These are phyloP conservation scores for Sporothrix euskadiensis DNA, from an alignment of 2,329 filamentous ascomycete genomes.

Conservation along the genomic window DNA sequence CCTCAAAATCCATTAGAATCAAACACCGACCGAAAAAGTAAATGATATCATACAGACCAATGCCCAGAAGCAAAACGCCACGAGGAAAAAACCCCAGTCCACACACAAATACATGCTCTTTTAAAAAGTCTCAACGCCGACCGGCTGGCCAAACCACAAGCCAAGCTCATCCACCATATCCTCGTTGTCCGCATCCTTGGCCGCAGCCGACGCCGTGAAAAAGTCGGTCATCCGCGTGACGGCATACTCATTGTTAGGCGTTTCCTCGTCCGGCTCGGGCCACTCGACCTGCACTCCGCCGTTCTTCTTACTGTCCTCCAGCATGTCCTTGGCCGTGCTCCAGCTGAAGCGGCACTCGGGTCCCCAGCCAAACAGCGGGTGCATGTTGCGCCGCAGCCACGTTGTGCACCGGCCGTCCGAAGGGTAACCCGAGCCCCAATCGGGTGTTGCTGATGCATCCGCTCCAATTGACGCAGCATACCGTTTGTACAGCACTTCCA, in stretches of 20 bases:
- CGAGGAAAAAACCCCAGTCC: not conserved
- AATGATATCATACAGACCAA: conserved; percentile 1
- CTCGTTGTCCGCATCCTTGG: conserved; percentile 53
- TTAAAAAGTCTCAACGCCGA: conserved; percentile 69
- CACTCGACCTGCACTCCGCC: conserved; percentile 75
- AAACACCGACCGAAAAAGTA: not conserved
- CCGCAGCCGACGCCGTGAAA: conserved; percentile 49
- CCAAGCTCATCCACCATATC: conserved; percentile 65
- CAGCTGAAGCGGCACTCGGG: conserved; percentile 92
- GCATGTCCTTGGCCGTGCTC: conserved; percentile 90
- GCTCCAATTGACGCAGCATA: conserved; percentile 40
- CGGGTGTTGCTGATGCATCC: conserved; percentile 31
- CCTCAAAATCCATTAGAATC: not conserved
- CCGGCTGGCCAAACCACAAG: conserved; percentile 78
- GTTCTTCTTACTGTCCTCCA: conserved; percentile 58
- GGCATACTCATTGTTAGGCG: conserved; percentile 63
- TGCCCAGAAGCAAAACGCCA: not conserved
- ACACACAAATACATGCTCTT: not conserved
- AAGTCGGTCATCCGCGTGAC: conserved; percentile 74
- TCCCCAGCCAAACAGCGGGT: conserved; percentile 94
- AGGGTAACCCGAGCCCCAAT: conserved; percentile 93
- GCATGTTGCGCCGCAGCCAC: conserved; percentile 86
- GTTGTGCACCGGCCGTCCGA: conserved; percentile 76
- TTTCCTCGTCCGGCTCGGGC: conserved; percentile 53
- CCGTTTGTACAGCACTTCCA: conserved; percentile 71